phyloP scores from a whole-genome alignment of 371 early-diverging fungal species.

The Mucor irregularis region DNA sequence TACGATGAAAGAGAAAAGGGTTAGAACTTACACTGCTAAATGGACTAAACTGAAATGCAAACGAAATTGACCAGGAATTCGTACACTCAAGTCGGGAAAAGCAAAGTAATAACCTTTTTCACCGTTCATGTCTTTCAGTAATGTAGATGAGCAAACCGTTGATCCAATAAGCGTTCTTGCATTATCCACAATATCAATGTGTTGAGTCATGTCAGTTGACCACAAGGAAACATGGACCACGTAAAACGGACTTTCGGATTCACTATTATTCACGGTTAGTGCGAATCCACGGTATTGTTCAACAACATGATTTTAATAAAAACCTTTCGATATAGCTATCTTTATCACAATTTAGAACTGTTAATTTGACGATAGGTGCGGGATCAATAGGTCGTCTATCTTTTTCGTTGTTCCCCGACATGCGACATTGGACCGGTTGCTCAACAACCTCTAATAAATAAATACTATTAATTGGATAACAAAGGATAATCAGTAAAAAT shows the following conservation, averaged over 20 bases:
- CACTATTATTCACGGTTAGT: neutral
- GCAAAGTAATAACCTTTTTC: constrained; percentile 53
- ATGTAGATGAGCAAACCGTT: constrained; percentile 50
- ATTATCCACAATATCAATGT: constrained; percentile 10
- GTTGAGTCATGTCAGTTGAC: constrained; percentile 24
- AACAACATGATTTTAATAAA: neutral
- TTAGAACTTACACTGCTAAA: constrained; percentile 24
- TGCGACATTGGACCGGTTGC: constrained; percentile 69
- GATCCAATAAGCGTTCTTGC: constrained; percentile 54
- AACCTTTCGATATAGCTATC: constrained; percentile 4
- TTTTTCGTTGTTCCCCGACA: constrained; percentile 71
- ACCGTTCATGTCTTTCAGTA: constrained; percentile 46
- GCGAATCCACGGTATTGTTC: neutral
- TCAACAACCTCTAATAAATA: constrained; percentile 48
- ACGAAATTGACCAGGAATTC: constrained; percentile 43
- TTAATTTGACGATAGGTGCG: constrained; percentile 52
- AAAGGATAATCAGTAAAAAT: neutral
- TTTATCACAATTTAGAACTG: neutral
- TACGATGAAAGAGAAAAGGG: too few relatives aligned
- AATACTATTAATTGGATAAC: constrained; percentile 3
- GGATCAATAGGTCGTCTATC: constrained; percentile 77
- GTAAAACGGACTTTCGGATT: constrained; percentile 23
- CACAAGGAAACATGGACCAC: constrained; percentile 26
- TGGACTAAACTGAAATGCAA: constrained; percentile 47
- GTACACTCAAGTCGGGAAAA: constrained; percentile 52